Conservation (phyloP, 345 rosid species). For the Linum usitatissimum region DNA sequence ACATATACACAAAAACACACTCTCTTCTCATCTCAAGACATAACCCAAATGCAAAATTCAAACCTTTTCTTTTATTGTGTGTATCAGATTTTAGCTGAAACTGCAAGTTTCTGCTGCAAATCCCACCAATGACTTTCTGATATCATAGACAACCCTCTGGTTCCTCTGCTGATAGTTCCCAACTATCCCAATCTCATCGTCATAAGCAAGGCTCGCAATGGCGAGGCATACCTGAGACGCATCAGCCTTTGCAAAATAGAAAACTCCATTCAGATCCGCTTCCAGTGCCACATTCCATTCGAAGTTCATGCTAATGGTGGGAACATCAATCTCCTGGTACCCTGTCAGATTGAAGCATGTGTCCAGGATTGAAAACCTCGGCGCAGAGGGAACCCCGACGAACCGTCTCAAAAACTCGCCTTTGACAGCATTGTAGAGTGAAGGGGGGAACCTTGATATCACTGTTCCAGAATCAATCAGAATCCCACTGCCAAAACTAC, state of each 20-base stretch:
- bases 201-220: constrained; percentile 59
- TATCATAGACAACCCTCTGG: constrained; percentile 76
- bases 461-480: constrained; percentile 86
- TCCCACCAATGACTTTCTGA: constrained; percentile 50
- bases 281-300: constrained; percentile 41
- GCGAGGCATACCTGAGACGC: constrained; percentile 83
- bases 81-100: constrained; percentile 21
- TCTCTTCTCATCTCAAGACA: not conserved
- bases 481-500: constrained; percentile 36
- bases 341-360: constrained; percentile 75
- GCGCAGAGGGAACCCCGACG: constrained; percentile 56
- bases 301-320: constrained; percentile 46
- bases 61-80: not conserved
- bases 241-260: constrained; percentile 62
- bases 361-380: constrained; percentile 63
- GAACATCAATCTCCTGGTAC: constrained; percentile 57
- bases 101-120: constrained; percentile 70
- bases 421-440: constrained; percentile 58
- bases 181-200: constrained; percentile 55
- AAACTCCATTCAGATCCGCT: constrained; percentile 60
- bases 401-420: constrained; percentile 63
- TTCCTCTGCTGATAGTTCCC: constrained; percentile 85
- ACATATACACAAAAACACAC: constrained; percentile 13
- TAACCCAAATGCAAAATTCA: not conserved
- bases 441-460: constrained; percentile 64